Conservation (phyloP, 495 filamentous ascomycete genomes). For the Aeminium ludgeri region DNA sequence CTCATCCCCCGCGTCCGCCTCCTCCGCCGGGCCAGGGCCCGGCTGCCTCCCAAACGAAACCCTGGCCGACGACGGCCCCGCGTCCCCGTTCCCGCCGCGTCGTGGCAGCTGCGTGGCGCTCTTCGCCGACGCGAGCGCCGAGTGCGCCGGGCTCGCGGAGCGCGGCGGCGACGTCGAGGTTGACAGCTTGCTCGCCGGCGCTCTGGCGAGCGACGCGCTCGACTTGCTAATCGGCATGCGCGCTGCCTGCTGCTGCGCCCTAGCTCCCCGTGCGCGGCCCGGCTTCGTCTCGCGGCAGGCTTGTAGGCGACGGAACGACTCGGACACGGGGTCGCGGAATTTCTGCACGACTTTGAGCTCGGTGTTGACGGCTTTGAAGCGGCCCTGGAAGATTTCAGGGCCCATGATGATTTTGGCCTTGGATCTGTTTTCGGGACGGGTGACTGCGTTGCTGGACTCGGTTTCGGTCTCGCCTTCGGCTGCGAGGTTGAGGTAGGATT, state of each 20-base stretch:
- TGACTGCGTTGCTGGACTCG: background rate
- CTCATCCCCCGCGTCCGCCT: background rate
- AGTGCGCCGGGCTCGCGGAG: background rate
- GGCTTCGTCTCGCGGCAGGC: slow-evolving; percentile 2
- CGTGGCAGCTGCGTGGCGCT: slow-evolving; percentile 1
- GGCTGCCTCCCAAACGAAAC: slow-evolving; percentile 1
- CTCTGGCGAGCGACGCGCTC: background rate
- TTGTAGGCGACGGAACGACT: slow-evolving; percentile 5
- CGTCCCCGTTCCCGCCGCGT: background rate
- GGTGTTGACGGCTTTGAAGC: slow-evolving; percentile 14
- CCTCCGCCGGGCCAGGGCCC: background rate
- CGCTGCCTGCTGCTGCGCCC: background rate
- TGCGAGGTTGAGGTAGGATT: slow-evolving; percentile 11
- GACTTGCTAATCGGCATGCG: slow-evolving; percentile 6
- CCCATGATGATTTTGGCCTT: background rate
- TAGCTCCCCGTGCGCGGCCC: background rate
- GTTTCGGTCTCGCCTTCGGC: background rate
- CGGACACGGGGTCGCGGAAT: slow-evolving; percentile 11
- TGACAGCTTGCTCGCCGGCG: slow-evolving; percentile 5
- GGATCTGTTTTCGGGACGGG: background rate
- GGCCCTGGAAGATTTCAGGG: slow-evolving; percentile 16
- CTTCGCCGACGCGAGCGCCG: slow-evolving; percentile 1
- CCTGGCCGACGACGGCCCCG: background rate
- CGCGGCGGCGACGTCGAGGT: slow-evolving; percentile 8
- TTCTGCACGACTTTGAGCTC: slow-evolving; percentile 14